These are phyloP conservation scores for Amphichorda felina DNA, from an alignment of 2,329 filamentous ascomycete species.

Conservation along the genomic window DNA sequence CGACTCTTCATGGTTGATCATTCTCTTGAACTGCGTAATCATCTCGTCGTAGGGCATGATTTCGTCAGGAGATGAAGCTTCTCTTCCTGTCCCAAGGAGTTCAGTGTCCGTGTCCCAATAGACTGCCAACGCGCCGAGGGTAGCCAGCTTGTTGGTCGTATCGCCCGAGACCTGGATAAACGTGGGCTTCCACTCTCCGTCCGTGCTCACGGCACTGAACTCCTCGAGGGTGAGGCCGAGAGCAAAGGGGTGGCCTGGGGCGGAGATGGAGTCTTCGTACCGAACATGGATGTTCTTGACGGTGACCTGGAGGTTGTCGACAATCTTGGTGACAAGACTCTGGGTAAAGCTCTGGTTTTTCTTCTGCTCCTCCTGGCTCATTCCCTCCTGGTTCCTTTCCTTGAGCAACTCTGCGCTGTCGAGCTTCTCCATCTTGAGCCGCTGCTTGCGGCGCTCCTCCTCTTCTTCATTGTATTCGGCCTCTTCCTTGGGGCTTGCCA, in stretches of 20 bases:
- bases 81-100: slow-evolving; percentile 71
- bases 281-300: slow-evolving; percentile 98
- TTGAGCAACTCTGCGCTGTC: slow-evolving; percentile 93
- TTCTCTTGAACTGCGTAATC: slow-evolving; percentile 61
- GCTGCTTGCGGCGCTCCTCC: slow-evolving; percentile 73
- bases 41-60: slow-evolving; percentile 63
- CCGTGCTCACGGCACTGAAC: slow-evolving; percentile 93
- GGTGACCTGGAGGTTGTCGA: slow-evolving; percentile 95
- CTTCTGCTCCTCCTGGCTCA: slow-evolving; percentile 90
- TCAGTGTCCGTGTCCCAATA: slow-evolving; percentile 97
- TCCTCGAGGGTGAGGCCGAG: slow-evolving; percentile 87
- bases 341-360: slow-evolving; percentile 97
- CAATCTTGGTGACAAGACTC: slow-evolving; percentile 88
- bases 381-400: slow-evolving; percentile 81
- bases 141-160: slow-evolving; percentile 88
- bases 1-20: slow-evolving; percentile 62
- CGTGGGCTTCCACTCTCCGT: slow-evolving; percentile 87
- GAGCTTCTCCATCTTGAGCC: slow-evolving; percentile 98
- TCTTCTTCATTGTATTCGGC: slow-evolving; percentile 87
- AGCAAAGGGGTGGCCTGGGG: slow-evolving; percentile 89
- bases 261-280: slow-evolving; percentile 95
- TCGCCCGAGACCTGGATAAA: slow-evolving; percentile 82
- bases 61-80: slow-evolving; percentile 40
- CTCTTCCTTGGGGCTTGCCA: slow-evolving; percentile 93
- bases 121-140: slow-evolving; percentile 75